Evolutionary conservation across 306 rosid species (phyloP), one percentile per base, ranked within the genome.

Genomic region (Ormosia emarginata): DNA sequence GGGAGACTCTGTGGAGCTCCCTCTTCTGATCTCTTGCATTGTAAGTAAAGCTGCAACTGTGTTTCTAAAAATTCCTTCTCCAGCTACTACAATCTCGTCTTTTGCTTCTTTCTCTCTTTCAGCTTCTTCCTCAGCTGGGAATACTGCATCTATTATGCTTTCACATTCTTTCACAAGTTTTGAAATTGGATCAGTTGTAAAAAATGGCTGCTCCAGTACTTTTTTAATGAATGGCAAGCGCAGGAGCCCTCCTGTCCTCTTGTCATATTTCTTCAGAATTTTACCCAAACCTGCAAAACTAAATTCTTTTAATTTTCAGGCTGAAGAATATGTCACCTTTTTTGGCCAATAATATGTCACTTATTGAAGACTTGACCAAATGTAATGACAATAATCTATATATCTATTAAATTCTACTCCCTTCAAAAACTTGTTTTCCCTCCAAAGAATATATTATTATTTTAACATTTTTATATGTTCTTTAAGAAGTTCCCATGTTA

Each of bases 201-300:
- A 93, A 77, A 93, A 95, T 0, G 98, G 98, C 15, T 95, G 97
- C 79, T 89, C 90, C 67, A 91, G 0, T 5, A 93, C 94, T 81
- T 83, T 95, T 78, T 93, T 89, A 14, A 95, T 93, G 90, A 95
- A 95, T 53, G 94, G 91, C 56, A 91, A 70, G 3, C 98, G 90
- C 33, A 93, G 39, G 2, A 93, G 78, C 1, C 92, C 89, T 0
- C 98, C 98, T 14, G 95, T 95, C 18, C 95, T 84, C 87, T 95
- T 93, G 87, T 95, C 98, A 53, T 95, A 91, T 67, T 95, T 95
- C 90, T 95, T 95, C 82, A 95, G 43, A 82, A 95, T 93, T 59
- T 95, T 95, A 13, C 89, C 99, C 86, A 95, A 77, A 37, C 99
- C 98, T 95, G 17, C 57, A 71, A 39, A 47, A 17, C n/a, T 34